Conservation (phyloP, 2,329 filamentous ascomycete species). For the Scopulariopsis brevicaulis region DNA sequence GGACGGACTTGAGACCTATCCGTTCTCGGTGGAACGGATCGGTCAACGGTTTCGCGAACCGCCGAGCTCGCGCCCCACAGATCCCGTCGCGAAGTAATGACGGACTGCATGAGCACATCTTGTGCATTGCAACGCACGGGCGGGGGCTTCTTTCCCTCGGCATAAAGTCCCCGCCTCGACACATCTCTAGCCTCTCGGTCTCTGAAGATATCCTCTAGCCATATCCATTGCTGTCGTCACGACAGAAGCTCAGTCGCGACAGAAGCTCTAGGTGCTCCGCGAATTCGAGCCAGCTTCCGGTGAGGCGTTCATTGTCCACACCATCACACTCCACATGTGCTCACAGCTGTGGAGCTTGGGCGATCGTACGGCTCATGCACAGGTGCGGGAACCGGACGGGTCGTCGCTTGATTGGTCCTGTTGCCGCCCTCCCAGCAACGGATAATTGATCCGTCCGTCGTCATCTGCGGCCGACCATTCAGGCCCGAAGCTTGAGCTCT, state of each 20-base stretch:
- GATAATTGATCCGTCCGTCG: neutral
- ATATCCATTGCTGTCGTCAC: neutral
- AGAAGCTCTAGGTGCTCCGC: neutral
- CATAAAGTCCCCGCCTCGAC: neutral
- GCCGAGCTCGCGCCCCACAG: neutral
- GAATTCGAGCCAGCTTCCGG: neutral
- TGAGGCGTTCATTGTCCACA: neutral
- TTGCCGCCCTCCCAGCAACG: conserved; percentile 21
- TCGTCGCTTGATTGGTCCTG: conserved; percentile 13
- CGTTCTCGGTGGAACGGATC: neutral
- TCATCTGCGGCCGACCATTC: neutral
- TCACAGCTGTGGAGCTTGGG: neutral
- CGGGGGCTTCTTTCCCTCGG: neutral
- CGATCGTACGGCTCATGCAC: neutral
- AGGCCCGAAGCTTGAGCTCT: neutral
- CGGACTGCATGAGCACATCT: neutral
- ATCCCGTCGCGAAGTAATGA: neutral
- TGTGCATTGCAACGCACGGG: neutral
- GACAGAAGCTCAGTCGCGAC: neutral
- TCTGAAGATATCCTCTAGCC: neutral
- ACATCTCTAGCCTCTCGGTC: neutral
- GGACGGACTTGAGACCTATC: neutral
- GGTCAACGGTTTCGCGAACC: neutral
- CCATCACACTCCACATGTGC: neutral
- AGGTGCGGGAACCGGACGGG: neutral